A percentile compares a stretch with the other conserved stretches of the same genome.
These are phyloP conservation scores for Dactylellina drechsleri DNA, from an alignment of 2,329 filamentous ascomycete genomes.

Conservation along the genomic window DNA sequence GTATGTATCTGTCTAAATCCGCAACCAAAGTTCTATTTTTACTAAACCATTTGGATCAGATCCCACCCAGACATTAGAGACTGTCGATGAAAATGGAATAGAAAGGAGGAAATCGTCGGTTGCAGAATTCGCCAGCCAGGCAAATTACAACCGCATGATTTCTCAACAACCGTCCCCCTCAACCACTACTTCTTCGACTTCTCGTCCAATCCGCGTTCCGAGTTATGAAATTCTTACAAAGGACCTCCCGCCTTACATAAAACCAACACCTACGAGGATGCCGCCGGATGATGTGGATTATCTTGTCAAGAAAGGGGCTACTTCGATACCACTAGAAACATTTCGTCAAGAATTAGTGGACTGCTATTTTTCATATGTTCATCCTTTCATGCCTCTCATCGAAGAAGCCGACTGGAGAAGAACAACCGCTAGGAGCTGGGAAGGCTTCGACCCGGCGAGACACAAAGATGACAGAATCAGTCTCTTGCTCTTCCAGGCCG, in stretches of 20 bases:
- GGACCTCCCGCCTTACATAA: conserved; percentile 75
- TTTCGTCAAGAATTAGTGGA: conserved; percentile 84
- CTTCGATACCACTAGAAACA: conserved; percentile 75
- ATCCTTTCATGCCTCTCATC: conserved; percentile 91
- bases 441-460: conserved; percentile 64
- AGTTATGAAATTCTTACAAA: conserved; percentile 51
- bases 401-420: conserved; percentile 72
- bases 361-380: conserved; percentile 86
- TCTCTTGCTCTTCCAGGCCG: conserved; percentile 87
- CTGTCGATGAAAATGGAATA: conserved; percentile 43
- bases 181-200: conserved; percentile 45
- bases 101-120: conserved; percentile 42
- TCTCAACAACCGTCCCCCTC: conserved; percentile 52
- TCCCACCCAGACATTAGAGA: conserved; percentile 39
- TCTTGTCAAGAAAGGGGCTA: conserved; percentile 82
- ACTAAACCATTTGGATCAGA: conserved; percentile 20
- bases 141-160: conserved; percentile 45
- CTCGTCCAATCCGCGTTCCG: conserved; percentile 45
- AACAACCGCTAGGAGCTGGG: conserved; percentile 70
- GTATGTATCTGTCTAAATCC: conserved; percentile 19
- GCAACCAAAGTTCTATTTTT: conserved; percentile 1
- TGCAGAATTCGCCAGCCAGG: conserved; percentile 38
- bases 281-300: conserved; percentile 84
- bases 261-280: conserved; percentile 79
- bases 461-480: conserved; percentile 76